phyloP scores from a whole-genome alignment of 208 protist species.

The Acanthamoeba castellanii region DNA sequence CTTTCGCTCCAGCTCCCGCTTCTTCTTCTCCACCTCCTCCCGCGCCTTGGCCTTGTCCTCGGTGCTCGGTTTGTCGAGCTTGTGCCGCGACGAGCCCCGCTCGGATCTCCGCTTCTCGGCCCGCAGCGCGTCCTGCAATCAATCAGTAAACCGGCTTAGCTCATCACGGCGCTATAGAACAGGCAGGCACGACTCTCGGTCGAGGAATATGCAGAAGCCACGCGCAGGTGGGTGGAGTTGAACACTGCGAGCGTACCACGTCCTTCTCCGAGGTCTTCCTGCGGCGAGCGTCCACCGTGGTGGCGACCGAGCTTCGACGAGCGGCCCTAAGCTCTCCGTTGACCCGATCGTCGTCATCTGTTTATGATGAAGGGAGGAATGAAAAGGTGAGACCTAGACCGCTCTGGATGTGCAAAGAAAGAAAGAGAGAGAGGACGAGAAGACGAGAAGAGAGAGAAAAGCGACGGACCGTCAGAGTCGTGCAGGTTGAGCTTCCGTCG shows the following conservation, averaged over 20 bases:
- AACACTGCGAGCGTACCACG: neutral
- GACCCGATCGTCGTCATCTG: neutral
- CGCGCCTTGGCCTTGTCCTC: slow-evolving; percentile 19
- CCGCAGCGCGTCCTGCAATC: neutral
- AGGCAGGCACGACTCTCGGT: neutral
- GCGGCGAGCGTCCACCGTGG: slow-evolving; percentile 19
- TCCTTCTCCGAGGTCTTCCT: slow-evolving; percentile 10
- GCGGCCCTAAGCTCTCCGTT: neutral
- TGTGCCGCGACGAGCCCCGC: slow-evolving; percentile 7
- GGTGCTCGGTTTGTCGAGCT: slow-evolving; percentile 11
- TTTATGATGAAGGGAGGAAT: neutral
- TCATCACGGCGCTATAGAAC: neutral
- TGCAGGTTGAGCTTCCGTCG: neutral
- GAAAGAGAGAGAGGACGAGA: neutral
- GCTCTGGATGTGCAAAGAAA: neutral
- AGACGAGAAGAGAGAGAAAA: neutral
- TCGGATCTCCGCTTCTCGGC: slow-evolving; percentile 27
- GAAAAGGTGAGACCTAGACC: neutral
- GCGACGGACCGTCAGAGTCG: neutral
- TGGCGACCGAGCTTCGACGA: neutral
- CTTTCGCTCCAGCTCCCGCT: slow-evolving; percentile 7
- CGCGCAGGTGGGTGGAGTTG: too few relatives aligned
- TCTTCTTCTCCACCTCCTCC: slow-evolving; percentile 33
- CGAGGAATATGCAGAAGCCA: neutral
- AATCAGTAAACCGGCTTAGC: neutral